Conservation (phyloP, 2,329 filamentous ascomycete genomes). For the Phoma sp. region DNA sequence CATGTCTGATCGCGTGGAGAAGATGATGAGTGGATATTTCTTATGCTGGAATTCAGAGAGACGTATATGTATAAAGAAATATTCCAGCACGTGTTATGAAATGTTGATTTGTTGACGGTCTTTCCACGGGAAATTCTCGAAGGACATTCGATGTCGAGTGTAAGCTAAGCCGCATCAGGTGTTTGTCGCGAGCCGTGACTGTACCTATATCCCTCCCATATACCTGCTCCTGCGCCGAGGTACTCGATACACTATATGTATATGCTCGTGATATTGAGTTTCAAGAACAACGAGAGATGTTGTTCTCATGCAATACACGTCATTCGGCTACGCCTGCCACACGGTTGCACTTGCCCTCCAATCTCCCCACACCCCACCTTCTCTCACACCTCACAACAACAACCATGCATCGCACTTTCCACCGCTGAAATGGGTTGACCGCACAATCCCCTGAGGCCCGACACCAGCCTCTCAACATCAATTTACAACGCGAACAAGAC, state of each 20-base stretch:
- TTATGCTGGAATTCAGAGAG: not conserved
- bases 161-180: constrained; percentile 21
- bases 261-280: not conserved
- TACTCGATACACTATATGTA: no score
- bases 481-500: not conserved
- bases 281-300: not conserved
- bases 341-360: constrained; percentile 11
- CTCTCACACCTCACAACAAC: constrained; percentile 31
- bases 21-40: not conserved
- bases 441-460: not conserved
- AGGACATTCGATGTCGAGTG: not conserved
- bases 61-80: not conserved
- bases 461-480: not conserved
- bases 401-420: constrained; percentile 15
- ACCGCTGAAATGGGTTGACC: constrained; percentile 19
- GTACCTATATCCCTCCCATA: not conserved
- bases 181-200: constrained; percentile 19
- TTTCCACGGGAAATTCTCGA: not conserved
- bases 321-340: constrained; percentile 5
- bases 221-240: not conserved
- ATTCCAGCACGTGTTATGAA: not conserved
- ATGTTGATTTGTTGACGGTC: not conserved
- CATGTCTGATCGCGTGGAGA: constrained; percentile 21
- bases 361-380: constrained; percentile 37
- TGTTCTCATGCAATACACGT: not conserved